Evolutionary conservation across 2,329 filamentous ascomycete genomes (phyloP), one percentile per base, ranked within the genome.

Genomic region (Ophiostoma tasmaniense): DNA sequence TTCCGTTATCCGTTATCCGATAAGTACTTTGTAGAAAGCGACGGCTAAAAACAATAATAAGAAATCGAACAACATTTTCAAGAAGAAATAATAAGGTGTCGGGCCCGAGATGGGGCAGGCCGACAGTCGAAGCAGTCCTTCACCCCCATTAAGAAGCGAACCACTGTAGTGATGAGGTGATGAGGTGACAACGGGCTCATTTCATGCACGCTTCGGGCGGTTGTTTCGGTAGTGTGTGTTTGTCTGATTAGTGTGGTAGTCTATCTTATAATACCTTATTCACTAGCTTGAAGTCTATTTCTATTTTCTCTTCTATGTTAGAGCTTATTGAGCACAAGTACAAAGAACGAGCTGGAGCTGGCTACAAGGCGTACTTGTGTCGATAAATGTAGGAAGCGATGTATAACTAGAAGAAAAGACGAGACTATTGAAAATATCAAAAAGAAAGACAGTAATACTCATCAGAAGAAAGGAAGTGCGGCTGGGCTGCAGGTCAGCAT

Each of bases 41-140:
- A 45, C 2, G 17, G 17, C 14, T 45, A 20, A 17, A 17, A 45
- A 45, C 5, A 1, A 45, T 0, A 20, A 45, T 45, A 45, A 7
- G 4, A 45, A 45, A n/a, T 45, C 20, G 42, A 45, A 45, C n/a
- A n/a, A n/a, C 5, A 45, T 7, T 20, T 39, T 13, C 13, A 17
- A 45, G 39, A 42, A 42, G 11, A 42, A 8, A 33, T n/a, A n/a
- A n/a, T 17, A 20, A 20, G 4, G 50, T 61, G 25, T 61, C 55
- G 55, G 55, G 55, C 55, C 55, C 25, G 25, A 61, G 55, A 61
- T 61, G 55, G 55, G 55, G 55, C 55, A 61, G 55, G n/a, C 55
- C 55, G 55, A 25, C 55, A 61, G 55, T 7, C 55, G 22, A 61
- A 61, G 7, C 55, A 33, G 22, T 25, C 55, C 30, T 25, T 33